Evolutionary conservation across 192 early-diverging fungal genomes (phyloP).

Genomic region (Entomortierella parvispora): DNA sequence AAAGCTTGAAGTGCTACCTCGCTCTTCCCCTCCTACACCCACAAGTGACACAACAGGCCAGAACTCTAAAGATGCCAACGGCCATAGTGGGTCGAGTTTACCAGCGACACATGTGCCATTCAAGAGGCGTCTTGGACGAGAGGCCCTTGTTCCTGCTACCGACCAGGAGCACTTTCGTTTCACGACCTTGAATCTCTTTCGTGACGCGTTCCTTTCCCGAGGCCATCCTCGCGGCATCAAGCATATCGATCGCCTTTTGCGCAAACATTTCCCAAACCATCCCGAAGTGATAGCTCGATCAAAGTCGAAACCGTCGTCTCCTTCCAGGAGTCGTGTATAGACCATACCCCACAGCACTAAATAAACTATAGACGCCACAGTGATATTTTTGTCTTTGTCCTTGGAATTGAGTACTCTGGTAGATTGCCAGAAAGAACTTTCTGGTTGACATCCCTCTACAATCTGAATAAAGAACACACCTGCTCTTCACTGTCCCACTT

Average conservation of each 20-base stretch:
- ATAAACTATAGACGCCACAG: too few relatives aligned
- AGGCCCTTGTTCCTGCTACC: slow-evolving; percentile 6
- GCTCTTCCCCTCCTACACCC: not conserved
- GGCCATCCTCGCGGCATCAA: slow-evolving; percentile 28
- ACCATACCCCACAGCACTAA: too few relatives aligned
- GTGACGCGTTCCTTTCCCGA: slow-evolving; percentile 14
- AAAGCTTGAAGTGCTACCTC: not conserved
- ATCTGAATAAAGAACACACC: too few relatives aligned
- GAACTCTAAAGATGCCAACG: too few relatives aligned
- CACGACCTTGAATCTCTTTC: slow-evolving; percentile 23
- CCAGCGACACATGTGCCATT: slow-evolving; percentile 32
- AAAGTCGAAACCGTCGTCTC: too few relatives aligned
- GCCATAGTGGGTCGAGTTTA: too few relatives aligned
- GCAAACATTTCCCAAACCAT: slow-evolving; percentile 21
- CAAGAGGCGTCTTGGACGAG: slow-evolving; percentile 1
- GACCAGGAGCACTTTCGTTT: slow-evolving; percentile 29
- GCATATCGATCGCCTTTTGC: slow-evolving; percentile 17
- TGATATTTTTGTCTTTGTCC: not conserved
- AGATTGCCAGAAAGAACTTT: too few relatives aligned
- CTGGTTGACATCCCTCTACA: too few relatives aligned
- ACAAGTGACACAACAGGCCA: too few relatives aligned
- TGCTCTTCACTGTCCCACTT: too few relatives aligned
- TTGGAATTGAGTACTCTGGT: too few relatives aligned
- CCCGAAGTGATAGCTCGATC: not conserved
- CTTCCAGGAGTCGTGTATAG: too few relatives aligned